Conservation (phyloP, 495 filamentous ascomycete species). For the Pseudevernia furfuracea region DNA sequence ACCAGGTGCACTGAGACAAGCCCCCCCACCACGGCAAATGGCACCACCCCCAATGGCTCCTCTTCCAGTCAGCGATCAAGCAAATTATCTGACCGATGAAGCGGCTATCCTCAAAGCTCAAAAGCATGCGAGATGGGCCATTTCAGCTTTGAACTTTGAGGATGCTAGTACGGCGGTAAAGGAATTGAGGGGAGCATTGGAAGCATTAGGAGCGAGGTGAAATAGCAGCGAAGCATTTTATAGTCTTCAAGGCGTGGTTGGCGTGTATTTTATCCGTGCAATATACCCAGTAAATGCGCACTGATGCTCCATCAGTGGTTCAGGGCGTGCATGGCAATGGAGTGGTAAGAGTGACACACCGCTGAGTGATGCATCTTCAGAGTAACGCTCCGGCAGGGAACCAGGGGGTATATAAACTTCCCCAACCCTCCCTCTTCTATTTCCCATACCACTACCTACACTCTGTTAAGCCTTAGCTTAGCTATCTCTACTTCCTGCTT, state of each 20-base stretch:
- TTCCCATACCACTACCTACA: no score
- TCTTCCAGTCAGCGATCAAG: conserved; percentile 10
- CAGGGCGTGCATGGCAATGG: no score
- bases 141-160: conserved; percentile 94
- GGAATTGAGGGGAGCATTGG: conserved; percentile 70
- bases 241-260: neutral
- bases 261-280: neutral
- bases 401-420: no score
- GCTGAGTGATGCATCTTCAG: no score
- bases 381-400: no score
- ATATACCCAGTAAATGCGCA: neutral
- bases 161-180: conserved; percentile 86
- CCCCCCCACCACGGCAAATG: neutral
- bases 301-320: neutral
- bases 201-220: conserved; percentile 49
- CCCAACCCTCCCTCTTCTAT: no score
- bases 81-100: conserved; percentile 50
- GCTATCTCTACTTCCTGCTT: no score
- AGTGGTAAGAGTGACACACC: neutral
- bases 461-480: no score
- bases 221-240: neutral
- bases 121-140: conserved; percentile 95
- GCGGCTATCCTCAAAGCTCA: conserved; percentile 69
- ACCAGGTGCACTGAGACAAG: neutral
- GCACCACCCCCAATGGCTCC: neutral